A percentile compares a stretch with the other conserved stretches of the same genome.
Conservation (phyloP, 1,284 basidiomycete genomes). For the Singerocomus rubriflavus region DNA sequence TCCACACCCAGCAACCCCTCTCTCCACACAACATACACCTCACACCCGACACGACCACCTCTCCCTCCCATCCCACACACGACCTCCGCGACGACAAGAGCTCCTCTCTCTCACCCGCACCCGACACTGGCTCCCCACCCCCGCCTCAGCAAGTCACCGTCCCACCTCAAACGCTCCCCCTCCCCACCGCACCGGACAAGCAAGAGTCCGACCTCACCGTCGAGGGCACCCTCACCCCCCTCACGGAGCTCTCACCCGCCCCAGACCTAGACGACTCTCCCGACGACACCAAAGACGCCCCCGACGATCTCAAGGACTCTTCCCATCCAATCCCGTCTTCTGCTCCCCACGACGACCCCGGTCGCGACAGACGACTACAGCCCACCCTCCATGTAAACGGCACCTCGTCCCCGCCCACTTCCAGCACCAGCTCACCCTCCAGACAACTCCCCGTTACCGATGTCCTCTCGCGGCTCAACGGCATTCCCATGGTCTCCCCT, state of each 20-base stretch:
- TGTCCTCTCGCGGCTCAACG: conserved; percentile 19
- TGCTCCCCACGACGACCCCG: conserved; percentile 10
- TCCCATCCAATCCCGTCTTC: conserved; percentile 7
- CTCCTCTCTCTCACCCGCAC: conserved; percentile 54
- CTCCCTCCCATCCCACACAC: conserved; percentile 26
- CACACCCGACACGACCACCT: conserved; percentile 19
- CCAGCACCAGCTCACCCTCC: conserved; percentile 21
- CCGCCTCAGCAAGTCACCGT: conserved; percentile 17
- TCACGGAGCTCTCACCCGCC: conserved; percentile 66
- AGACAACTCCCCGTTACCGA: conserved; percentile 20
- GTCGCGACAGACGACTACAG: conserved; percentile 22
- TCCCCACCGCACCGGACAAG: conserved; percentile 16
- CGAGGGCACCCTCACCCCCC: conserved; percentile 52
- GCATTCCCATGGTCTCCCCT: background rate
- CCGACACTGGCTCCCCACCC: conserved; percentile 35
- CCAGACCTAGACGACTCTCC: conserved; percentile 45
- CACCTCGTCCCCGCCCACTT: conserved; percentile 21
- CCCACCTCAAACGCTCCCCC: conserved; percentile 6
- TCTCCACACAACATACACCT: conserved; percentile 27
- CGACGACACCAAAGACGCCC: conserved; percentile 30
- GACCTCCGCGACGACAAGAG: conserved; percentile 33
- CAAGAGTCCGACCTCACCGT: conserved; percentile 25
- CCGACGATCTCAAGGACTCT: conserved; percentile 16
- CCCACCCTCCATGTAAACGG: conserved; percentile 22
- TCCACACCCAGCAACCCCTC: conserved; percentile 22